Conservation (phyloP, 129 eudicot species). For the carrot (Daucus carota) region DH1_v3.0 NC_030385.2:39279001-39279500, state of each 20-base stretch:
- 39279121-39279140: slow-evolving; percentile 66
- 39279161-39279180: slow-evolving; percentile 68
- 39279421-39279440: slow-evolving; percentile 46
- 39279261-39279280: neutral
- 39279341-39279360: neutral
- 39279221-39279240: neutral
- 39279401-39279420: neutral
- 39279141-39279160: slow-evolving; percentile 65
- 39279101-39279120: slow-evolving; percentile 16
- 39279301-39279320: slow-evolving; percentile 2
- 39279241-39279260: neutral
- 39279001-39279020: slow-evolving; percentile 38
- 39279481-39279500: slow-evolving; percentile 57
- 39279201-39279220: slow-evolving; percentile 28
- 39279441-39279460: slow-evolving; percentile 23
- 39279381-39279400: neutral
- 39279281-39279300: slow-evolving; percentile 17
- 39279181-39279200: slow-evolving; percentile 44
- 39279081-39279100: neutral
- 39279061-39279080: slow-evolving; percentile 1
- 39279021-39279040: slow-evolving; percentile 21
- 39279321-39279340: neutral
- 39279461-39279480: slow-evolving; percentile 45
- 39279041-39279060: slow-evolving; percentile 21
- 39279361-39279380: neutral